phyloP scores from a whole-genome alignment of 108 stramenopile genomes.

The Mediolabrus comicus region DNA sequence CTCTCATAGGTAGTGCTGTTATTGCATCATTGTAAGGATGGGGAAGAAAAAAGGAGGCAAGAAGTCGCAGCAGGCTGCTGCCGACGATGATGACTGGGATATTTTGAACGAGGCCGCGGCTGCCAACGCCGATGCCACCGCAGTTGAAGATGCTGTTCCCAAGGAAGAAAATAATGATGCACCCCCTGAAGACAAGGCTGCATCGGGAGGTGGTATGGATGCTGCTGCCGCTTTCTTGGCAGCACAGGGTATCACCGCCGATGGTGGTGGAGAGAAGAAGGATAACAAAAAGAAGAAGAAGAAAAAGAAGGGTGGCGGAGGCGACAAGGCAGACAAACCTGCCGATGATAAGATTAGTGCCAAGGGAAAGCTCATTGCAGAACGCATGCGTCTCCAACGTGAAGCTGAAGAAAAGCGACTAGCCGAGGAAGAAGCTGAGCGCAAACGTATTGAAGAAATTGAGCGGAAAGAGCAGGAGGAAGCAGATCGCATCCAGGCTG shows the following conservation, averaged over 20 bases:
- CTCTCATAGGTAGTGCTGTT: not conserved
- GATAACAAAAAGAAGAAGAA: constrained; percentile 87
- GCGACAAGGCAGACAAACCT: constrained; percentile 52
- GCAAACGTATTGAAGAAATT: constrained; percentile 69
- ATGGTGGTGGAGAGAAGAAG: constrained; percentile 46
- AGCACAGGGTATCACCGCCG: constrained; percentile 59
- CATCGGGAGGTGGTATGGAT: constrained; percentile 28
- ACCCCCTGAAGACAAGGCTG: constrained; percentile 14
- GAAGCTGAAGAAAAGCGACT: constrained; percentile 80
- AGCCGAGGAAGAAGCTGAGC: constrained; percentile 80
- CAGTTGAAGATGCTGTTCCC: not conserved
- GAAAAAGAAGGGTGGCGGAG: constrained; percentile 56
- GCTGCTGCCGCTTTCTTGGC: constrained; percentile 87
- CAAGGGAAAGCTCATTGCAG: constrained; percentile 80
- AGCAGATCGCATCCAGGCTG: constrained; percentile 60
- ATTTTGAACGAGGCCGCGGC: constrained; percentile 34
- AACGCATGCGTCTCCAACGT: constrained; percentile 82
- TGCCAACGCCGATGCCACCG: constrained; percentile 10
- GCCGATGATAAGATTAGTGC: constrained; percentile 66
- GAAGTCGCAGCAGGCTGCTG: constrained; percentile 26
- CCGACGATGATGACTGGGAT: constrained; percentile 45
- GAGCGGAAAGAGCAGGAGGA: constrained; percentile 72
- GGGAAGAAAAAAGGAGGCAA: constrained; percentile 44
- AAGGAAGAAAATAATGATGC: constrained; percentile 12
- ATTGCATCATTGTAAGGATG: constrained; percentile 11